Base-by-base conservation (phyloP, 441 rosid species). In the Croton setiger region DNA sequence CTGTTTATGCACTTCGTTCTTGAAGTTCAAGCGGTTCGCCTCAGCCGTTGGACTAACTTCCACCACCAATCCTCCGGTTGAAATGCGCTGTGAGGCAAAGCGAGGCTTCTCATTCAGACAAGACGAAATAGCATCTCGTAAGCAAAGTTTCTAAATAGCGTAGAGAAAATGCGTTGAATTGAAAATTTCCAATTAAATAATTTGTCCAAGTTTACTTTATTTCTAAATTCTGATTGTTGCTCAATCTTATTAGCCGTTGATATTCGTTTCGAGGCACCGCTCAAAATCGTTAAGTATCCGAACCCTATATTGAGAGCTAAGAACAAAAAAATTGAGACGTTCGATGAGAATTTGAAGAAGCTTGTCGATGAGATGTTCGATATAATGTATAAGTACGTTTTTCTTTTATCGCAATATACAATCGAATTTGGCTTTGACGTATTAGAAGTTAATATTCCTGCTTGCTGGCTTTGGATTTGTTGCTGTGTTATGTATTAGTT, bases 351-450 rank as follows among this genome's bases (percentile, higher is more conserved):
- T 77, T 78, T 94, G 83, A 90, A 75, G 86, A 86, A 84, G 59
- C 67, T 94, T 70, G 98, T 80, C 18, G 82, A 85, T 74, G 94
- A 87, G 70, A 94, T 92, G 98, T 90, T 94, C 72, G 88, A 87
- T 74, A 77, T 92, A 60, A 94, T 94, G 99, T 92, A 94, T 76
- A 94, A 86, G 99, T 94, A 73, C 86, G 97, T 71, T 66, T 14
- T 39, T 13, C 49, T 17, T 17, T 6, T 37, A 2, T 7, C 4
- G 49, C 12, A 0, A 35, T 37, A 8, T 55, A 23, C 4, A 11
- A 7, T 12, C 11, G 2, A 12, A 31, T 14, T 55, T 54, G 35
- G 59, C 14, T 55, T 23, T 55, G 27, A 6, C 12, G 37, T 55
- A 36, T 11, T 55, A 23, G 43, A 15, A 48, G 23, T 17, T n/a